phyloP scores from a whole-genome alignment of 306 rosid species.

The Lathyrus tuberosus region DNA sequence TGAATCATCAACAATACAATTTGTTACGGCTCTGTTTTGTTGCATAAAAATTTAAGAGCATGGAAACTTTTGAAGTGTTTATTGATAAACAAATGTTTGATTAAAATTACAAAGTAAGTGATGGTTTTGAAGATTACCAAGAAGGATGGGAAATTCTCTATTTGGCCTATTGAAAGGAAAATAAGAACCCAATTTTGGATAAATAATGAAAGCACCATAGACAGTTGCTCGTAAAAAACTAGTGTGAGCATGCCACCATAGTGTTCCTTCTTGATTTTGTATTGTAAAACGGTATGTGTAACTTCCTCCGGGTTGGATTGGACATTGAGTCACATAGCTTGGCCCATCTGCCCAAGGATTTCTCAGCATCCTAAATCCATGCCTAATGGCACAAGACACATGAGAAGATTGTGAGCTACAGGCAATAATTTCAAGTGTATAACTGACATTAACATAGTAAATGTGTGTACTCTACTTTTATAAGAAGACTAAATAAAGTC shows the following conservation, averaged over 20 bases:
- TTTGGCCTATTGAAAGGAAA: constrained; percentile 84
- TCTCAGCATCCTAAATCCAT: constrained; percentile 75
- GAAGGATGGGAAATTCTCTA: constrained; percentile 65
- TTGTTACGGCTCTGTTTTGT: constrained; percentile 18
- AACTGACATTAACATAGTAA: background rate
- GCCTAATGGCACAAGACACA: constrained; percentile 58
- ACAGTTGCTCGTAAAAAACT: constrained; percentile 89
- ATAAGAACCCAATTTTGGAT: constrained; percentile 69
- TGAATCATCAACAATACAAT: constrained; percentile 37
- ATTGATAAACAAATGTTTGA: too few species aligned
- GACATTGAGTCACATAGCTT: constrained; percentile 82
- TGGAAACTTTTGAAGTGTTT: too few species aligned
- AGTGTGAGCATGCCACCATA: constrained; percentile 99
- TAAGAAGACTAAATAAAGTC: too few species aligned
- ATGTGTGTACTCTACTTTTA: too few species aligned
- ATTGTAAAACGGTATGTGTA: constrained; percentile 91
- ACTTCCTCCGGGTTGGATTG: constrained; percentile 83
- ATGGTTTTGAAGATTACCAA: constrained; percentile 53
- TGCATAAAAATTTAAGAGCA: background rate
- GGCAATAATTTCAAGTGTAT: constrained; percentile 5
- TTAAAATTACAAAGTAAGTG: too few species aligned
- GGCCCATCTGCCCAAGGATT: constrained; percentile 99
- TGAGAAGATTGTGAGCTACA: constrained; percentile 17
- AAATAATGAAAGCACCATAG: constrained; percentile 80
- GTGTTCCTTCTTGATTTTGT: constrained; percentile 78